Percentiles rank a stretch among this genome's conserved stretches.
Conservation (phyloP, 805 yeast genomes). For the Yamadazyma insecticola region DNA sequence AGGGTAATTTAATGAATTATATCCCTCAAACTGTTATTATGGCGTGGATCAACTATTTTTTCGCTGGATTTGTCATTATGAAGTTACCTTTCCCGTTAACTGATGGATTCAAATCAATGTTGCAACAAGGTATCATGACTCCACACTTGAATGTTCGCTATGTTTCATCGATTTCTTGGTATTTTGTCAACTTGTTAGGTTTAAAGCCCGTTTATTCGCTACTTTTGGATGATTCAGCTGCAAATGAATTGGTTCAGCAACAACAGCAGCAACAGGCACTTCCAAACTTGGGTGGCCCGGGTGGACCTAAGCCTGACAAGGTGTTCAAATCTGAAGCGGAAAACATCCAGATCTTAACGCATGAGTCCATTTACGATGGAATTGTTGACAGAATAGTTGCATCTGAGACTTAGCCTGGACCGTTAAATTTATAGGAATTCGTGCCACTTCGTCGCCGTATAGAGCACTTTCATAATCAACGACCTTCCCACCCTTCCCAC, state of each 20-base stretch:
- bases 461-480: too few relatives aligned
- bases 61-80: constrained; percentile 82
- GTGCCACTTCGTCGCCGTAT: too few relatives aligned
- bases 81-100: constrained; percentile 88
- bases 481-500: too few relatives aligned
- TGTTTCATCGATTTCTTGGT: constrained; percentile 95
- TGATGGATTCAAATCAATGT: constrained; percentile 82
- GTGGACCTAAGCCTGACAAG: constrained; percentile 59
- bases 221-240: constrained; percentile 52
- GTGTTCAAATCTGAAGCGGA: constrained; percentile 69
- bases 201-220: constrained; percentile 74
- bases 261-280: constrained; percentile 38
- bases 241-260: constrained; percentile 39
- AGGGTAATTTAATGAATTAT: constrained; percentile 75
- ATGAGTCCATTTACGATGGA: constrained; percentile 47
- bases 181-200: constrained; percentile 83
- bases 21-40: constrained; percentile 90
- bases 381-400: constrained; percentile 54
- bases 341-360: constrained; percentile 59
- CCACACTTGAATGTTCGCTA: constrained; percentile 84
- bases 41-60: constrained; percentile 95
- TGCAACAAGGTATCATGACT: constrained; percentile 83
- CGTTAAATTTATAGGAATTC: too few relatives aligned
- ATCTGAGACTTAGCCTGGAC: too few relatives aligned
- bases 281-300: constrained; percentile 46